Conservation (phyloP, 1,284 basidiomycete genomes). For the Sanguinoderma infundibulare region DNA sequence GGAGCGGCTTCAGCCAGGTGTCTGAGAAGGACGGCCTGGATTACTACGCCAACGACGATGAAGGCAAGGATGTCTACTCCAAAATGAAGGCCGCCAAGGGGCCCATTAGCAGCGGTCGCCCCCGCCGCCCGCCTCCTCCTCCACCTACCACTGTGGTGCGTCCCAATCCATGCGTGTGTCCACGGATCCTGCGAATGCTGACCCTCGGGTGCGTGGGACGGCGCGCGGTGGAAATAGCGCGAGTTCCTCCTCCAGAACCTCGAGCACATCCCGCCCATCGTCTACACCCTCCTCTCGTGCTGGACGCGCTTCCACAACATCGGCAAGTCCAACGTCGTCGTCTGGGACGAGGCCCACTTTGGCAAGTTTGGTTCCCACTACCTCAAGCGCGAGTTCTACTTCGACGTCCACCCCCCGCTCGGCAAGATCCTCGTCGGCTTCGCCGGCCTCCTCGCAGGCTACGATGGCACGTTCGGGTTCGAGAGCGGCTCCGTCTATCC, state of each 20-base stretch:
- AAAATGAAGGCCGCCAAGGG: conserved; percentile 57
- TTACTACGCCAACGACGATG: conserved; percentile 56
- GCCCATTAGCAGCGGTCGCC: conserved; percentile 62
- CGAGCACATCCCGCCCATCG: conserved; percentile 79
- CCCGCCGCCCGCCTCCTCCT: conserved; percentile 60
- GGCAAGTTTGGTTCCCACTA: conserved; percentile 98
- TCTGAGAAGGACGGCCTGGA: conserved; percentile 41
- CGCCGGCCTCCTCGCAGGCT: conserved; percentile 89
- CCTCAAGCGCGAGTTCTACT: conserved; percentile 95
- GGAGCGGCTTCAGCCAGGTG: conserved; percentile 38
- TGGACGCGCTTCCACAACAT: conserved; percentile 96
- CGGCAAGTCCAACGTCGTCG: conserved; percentile 85
- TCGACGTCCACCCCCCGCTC: conserved; percentile 96
- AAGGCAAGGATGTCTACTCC: conserved; percentile 75
- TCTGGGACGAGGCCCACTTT: conserved; percentile 99
- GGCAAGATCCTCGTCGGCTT: conserved; percentile 99
- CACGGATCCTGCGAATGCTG: neutral
- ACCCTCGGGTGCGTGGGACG: neutral
- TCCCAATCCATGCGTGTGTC: conserved; percentile 15
- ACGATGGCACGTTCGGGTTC: conserved; percentile 93
- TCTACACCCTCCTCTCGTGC: conserved; percentile 93
- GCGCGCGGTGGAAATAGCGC: conserved; percentile 44
- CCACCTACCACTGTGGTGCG: conserved; percentile 76
- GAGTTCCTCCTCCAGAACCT: conserved; percentile 85
- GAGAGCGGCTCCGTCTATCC: conserved; percentile 92